These are phyloP conservation scores for Fusarium sp. DNA, from an alignment of 2,329 filamentous ascomycete genomes.

Conservation along the genomic window DNA sequence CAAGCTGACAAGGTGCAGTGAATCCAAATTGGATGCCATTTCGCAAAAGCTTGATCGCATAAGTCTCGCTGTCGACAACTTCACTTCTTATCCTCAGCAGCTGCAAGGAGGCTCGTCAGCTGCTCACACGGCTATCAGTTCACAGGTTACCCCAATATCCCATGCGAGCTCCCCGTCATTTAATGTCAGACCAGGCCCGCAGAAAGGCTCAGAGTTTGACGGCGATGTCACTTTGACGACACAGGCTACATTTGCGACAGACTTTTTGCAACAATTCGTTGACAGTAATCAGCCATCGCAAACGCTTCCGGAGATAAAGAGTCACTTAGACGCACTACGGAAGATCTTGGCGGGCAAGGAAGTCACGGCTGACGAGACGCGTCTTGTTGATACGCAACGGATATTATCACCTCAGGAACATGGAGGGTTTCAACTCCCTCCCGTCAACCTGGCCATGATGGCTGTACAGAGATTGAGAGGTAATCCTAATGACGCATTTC, in stretches of 20 bases:
- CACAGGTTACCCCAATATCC: not conserved
- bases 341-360: not conserved
- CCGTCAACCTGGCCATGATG: not conserved
- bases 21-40: slow-evolving; percentile 1
- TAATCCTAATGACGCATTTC: fast-evolving
- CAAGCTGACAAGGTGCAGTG: not conserved
- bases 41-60: slow-evolving; percentile 4
- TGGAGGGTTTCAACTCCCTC: not conserved
- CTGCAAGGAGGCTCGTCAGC: not conserved
- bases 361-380: not conserved
- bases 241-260: not conserved
- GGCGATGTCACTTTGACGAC: slow-evolving; percentile 1
- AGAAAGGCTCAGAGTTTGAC: not conserved
- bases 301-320: not conserved
- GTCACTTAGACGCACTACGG: not conserved
- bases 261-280: not conserved
- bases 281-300: not conserved
- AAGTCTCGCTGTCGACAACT: not conserved
- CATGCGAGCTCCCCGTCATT: not conserved
- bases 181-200: fast-evolving
- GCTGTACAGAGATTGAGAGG: slow-evolving; percentile 3
- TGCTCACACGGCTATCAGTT: not conserved
- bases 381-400: not conserved
- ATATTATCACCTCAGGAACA: not conserved
- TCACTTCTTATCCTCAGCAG: not conserved